Evolutionary conservation across 257 asterid genomes (phyloP), one percentile per base, ranked within the genome.

Genomic region (Cordia subcordata): DNA sequence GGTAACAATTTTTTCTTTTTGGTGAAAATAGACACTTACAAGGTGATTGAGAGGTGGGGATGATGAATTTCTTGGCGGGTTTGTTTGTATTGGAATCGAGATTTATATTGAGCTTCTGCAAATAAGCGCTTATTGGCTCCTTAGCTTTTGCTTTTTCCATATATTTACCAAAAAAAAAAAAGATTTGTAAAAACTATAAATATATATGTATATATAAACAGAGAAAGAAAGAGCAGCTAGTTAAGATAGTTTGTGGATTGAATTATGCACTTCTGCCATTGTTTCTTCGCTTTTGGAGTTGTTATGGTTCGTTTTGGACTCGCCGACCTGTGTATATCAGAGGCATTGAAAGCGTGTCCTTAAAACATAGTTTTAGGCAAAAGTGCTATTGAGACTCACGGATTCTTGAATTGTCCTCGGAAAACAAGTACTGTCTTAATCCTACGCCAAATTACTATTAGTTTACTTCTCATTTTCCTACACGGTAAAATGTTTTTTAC

Each of bases 81-180:
- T 58, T 85, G 13, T 73, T 49, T 23, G 60, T 46, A 35, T 15
- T 51, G 35, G 72, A 53, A 16, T 69, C 55, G 54, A 57, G 16
- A 69, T 81, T 72, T 68, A 75, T 68, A 38, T 68, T 56, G 35
- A 79, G 88, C 57, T 76, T 61, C 13, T 70, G 80, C 32, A 85
- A 45, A 57, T 74, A 60, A 51, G 68, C 16, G 17, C 70, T 42
- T 47, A 73, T 49, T 22, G 74, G 64, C 38, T 76, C 77, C 61
- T 66, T 64, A 39, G 71, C 46, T 61, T 75, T 72, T 61, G 68
- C 68, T 51, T 79, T 73, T 72, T 85, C 96, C 95, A 85, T 88
- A 20, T 20, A 53, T 20, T 20, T 20, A 53, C 18, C 38, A 53
- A 53, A n/a, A n/a, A n/a, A n/a, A n/a, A n/a, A n/a, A n/a, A n/a